Evolutionary conservation across 202 grass and related monocot genomes (phyloP).

Genomic region (Schoenoplectus triqueter): DNA sequence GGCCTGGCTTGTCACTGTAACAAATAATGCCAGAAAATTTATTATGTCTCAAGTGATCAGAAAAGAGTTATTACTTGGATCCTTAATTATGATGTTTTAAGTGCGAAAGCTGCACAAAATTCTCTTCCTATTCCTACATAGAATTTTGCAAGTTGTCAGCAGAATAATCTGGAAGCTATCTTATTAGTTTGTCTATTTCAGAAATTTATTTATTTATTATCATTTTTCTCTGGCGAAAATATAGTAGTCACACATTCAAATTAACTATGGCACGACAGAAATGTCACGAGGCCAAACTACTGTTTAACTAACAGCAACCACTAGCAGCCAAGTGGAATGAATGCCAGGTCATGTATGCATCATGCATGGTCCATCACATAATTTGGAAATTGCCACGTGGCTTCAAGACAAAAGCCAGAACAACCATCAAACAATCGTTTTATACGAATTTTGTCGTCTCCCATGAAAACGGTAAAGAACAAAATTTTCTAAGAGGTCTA

Average conservation of each 20-base stretch:
- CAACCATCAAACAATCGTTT: background rate
- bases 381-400: background rate
- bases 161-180: conserved; percentile 18
- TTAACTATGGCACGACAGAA: background rate
- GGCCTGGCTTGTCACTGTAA: conserved; percentile 76
- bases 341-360: conserved; percentile 3
- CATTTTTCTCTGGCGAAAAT: background rate
- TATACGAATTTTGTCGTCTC: background rate
- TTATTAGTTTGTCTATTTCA: background rate
- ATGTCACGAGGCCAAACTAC: background rate
- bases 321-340: background rate
- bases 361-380: background rate
- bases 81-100: background rate
- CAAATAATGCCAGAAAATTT: conserved; percentile 8
- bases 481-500: background rate
- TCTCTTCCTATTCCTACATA: background rate
- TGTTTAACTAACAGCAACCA: conserved; percentile 15
- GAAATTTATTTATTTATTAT: background rate
- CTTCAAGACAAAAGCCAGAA: background rate
- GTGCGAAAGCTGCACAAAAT: background rate
- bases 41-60: background rate
- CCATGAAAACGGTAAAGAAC: background rate
- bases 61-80: background rate
- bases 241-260: background rate
- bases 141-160: background rate